Evolutionary conservation across 192 early-diverging fungal species (phyloP).

Genomic region (Phlyctochytrium arcticum): DNA sequence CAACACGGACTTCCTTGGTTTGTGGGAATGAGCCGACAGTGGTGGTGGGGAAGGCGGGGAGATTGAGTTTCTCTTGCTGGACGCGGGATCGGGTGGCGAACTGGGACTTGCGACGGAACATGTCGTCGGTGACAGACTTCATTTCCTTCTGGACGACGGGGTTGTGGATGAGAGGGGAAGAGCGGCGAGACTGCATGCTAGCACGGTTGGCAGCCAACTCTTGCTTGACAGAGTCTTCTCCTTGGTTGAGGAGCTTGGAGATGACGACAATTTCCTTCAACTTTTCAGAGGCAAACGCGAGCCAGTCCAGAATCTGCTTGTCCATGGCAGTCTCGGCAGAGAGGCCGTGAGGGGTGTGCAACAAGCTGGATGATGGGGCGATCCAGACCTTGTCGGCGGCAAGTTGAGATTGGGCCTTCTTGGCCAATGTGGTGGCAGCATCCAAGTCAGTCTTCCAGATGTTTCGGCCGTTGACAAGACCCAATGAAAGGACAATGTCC

Average conservation of each 20-base stretch:
- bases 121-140: conserved; percentile 58
- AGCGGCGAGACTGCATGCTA: conserved; percentile 54
- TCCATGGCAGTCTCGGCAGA: conserved; percentile 65
- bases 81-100: conserved; percentile 67
- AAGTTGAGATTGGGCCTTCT: conserved; percentile 62
- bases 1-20: conserved; percentile 91
- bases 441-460: conserved; percentile 93
- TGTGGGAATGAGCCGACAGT: conserved; percentile 99
- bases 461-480: conserved; percentile 95
- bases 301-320: conserved; percentile 82
- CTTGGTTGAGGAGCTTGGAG: conserved; percentile 51
- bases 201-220: conserved; percentile 65
- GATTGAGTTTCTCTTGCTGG: conserved; percentile 73
- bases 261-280: conserved; percentile 74
- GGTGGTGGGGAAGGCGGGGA: conserved; percentile 93
- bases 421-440: conserved; percentile 62
- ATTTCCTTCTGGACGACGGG: conserved; percentile 64
- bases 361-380: conserved; percentile 85
- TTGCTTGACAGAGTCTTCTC: conserved; percentile 57
- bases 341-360: conserved; percentile 90
- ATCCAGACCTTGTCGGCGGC: conserved; percentile 76
- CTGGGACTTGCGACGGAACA: conserved; percentile 69
- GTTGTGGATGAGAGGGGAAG: conserved; percentile 80
- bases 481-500: conserved; percentile 78
- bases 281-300: conserved; percentile 93